Evolutionary conservation across 75 land plant genomes (phyloP).

Genomic region (Ceratopteris richardii): DNA sequence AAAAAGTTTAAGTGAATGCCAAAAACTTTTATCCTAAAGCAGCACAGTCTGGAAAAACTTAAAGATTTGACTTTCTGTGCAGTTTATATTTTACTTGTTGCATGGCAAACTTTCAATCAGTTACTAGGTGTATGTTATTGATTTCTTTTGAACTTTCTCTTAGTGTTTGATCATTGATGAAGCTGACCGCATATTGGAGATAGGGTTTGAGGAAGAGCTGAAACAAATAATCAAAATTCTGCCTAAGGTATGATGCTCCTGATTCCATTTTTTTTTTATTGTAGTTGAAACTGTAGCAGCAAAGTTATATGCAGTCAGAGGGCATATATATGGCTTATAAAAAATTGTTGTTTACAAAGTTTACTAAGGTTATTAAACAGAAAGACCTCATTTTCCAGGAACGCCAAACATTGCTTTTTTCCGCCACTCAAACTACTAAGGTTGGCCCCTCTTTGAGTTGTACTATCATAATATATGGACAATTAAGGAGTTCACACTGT

Average conservation of each 20-base stretch:
- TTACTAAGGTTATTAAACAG: too few species aligned
- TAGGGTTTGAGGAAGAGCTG: constrained; percentile 98
- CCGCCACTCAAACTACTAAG: constrained; percentile 94
- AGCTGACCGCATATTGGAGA: constrained; percentile 90
- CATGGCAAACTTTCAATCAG: too few species aligned
- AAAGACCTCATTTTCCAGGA: constrained; percentile 18
- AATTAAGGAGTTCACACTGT: too few species aligned
- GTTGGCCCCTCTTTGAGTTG: constrained; percentile 28
- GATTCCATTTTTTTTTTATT: background rate
- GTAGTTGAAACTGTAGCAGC: background rate
- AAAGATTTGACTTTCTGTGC: too few species aligned
- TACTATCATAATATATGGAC: too few species aligned
- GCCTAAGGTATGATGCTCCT: constrained; percentile 51
- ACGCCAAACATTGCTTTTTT: constrained; percentile 88
- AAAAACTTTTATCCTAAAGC: too few species aligned
- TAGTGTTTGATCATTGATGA: constrained; percentile 92
- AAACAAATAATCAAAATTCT: constrained; percentile 74
- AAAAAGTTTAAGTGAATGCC: too few species aligned
- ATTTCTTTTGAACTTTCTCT: background rate
- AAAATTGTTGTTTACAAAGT: too few species aligned
- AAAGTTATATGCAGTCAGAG: background rate
- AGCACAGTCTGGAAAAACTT: too few species aligned
- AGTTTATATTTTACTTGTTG: too few species aligned
- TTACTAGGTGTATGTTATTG: too few species aligned
- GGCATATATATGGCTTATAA: too few species aligned